phyloP scores from a whole-genome alignment of 345 rosid genomes.

The Populus nigra region DNA sequence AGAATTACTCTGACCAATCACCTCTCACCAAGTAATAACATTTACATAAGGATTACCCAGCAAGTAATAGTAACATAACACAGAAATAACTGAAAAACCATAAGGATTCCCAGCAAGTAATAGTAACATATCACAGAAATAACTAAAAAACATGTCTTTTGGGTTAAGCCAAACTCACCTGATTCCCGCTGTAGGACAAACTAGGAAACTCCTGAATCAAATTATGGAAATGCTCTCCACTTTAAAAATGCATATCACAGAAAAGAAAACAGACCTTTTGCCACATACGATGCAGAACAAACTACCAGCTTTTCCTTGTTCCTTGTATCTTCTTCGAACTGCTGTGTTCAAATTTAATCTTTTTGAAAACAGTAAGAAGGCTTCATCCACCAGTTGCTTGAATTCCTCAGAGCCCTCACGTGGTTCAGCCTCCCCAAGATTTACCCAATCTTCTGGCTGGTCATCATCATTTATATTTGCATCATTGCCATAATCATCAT shows the following conservation, averaged over 20 bases:
- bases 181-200: constrained; percentile 4
- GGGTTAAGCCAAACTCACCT: background rate
- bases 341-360: constrained; percentile 45
- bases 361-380: constrained; percentile 48
- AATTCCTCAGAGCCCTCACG: constrained; percentile 58
- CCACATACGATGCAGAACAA: constrained; percentile 70
- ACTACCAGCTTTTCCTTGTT: constrained; percentile 69
- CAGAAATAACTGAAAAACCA: background rate
- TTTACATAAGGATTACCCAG: background rate
- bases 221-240: constrained; percentile 24
- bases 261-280: constrained; percentile 61
- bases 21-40: background rate
- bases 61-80: background rate
- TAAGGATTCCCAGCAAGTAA: background rate
- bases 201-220: constrained; percentile 29
- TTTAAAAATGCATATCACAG: constrained; percentile 19
- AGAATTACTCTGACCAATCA: background rate
- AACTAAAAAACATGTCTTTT: background rate
- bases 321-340: constrained; percentile 56
- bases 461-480: constrained; percentile 34
- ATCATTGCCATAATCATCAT: constrained; percentile 39
- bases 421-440: constrained; percentile 33
- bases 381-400: constrained; percentile 50
- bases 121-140: background rate
- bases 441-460: constrained; percentile 31